These are phyloP conservation scores for Coniferiporia weirii DNA, from an alignment of 1,284 basidiomycete genomes.

Conservation along the genomic window DNA sequence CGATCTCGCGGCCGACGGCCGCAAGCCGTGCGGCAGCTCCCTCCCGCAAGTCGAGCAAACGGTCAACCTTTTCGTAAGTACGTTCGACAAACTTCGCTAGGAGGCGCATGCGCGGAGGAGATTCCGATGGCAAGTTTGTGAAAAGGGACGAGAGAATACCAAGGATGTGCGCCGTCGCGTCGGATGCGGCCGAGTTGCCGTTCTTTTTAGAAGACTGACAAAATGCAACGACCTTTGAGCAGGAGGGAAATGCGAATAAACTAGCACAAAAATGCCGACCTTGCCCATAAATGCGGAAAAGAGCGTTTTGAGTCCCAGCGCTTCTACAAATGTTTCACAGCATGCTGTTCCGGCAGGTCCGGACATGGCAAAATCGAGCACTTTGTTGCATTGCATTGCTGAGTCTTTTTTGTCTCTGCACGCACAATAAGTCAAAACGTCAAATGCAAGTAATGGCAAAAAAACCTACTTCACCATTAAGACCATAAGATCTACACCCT, in stretches of 20 bases:
- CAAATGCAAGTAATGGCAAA: background rate
- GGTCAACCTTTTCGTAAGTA: constrained; percentile 90
- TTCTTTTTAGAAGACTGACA: constrained; percentile 54
- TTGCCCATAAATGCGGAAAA: constrained; percentile 94
- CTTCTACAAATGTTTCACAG: constrained; percentile 88
- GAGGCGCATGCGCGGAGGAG: constrained; percentile 74
- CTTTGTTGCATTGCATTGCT: constrained; percentile 80
- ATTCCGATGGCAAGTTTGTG: constrained; percentile 85
- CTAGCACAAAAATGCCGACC: constrained; percentile 38
- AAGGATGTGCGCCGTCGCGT: constrained; percentile 84
- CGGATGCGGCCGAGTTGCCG: constrained; percentile 44
- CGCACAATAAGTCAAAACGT: constrained; percentile 11
- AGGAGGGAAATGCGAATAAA: background rate
- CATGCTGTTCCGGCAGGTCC: constrained; percentile 65
- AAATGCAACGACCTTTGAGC: background rate
- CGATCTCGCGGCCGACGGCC: constrained; percentile 58
- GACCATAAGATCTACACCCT: constrained; percentile 96
- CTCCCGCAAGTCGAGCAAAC: constrained; percentile 85
- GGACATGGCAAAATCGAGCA: constrained; percentile 87
- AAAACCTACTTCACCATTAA: constrained; percentile 86
- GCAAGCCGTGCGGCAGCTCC: constrained; percentile 55
- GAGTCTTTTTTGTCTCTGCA: constrained; percentile 78
- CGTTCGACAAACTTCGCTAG: constrained; percentile 91
- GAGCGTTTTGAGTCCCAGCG: constrained; percentile 80
- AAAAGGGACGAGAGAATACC: constrained; percentile 87